A percentile compares a stretch with the other conserved stretches of the same genome.
phyloP scores from a whole-genome alignment of 257 asterid species.

The Solanum pennellii region DNA sequence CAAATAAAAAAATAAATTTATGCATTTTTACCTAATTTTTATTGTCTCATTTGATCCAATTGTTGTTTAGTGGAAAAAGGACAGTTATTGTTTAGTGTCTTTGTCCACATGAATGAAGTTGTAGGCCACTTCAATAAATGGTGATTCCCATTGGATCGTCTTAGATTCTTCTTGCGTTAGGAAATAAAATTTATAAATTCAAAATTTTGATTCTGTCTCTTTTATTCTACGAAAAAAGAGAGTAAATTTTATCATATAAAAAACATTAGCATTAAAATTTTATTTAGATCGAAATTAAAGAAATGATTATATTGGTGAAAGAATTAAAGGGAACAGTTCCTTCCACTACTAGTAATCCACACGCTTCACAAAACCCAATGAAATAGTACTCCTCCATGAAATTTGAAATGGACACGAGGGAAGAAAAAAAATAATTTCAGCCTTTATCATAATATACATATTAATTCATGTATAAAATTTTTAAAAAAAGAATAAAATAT shows the following conservation, averaged over 20 bases:
- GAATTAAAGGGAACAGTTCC: background rate
- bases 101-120: background rate
- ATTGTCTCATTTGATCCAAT: background rate
- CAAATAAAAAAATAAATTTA: no score
- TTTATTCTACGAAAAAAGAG: background rate
- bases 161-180: background rate
- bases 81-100: background rate
- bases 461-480: background rate
- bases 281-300: background rate
- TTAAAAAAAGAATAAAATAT: background rate
- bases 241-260: background rate
- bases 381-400: background rate
- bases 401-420: background rate
- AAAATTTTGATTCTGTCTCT: background rate
- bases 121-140: background rate
- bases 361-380: background rate
- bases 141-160: background rate
- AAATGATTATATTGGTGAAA: background rate
- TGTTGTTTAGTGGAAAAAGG: background rate
- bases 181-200: background rate
- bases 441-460: background rate
- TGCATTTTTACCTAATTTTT: no score
- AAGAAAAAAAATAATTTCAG: fast-evolving
- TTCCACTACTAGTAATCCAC: background rate
- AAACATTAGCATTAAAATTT: background rate